Conservation (phyloP, 1,139 yeast genomes). For the Candida sanyaensis region DNA sequence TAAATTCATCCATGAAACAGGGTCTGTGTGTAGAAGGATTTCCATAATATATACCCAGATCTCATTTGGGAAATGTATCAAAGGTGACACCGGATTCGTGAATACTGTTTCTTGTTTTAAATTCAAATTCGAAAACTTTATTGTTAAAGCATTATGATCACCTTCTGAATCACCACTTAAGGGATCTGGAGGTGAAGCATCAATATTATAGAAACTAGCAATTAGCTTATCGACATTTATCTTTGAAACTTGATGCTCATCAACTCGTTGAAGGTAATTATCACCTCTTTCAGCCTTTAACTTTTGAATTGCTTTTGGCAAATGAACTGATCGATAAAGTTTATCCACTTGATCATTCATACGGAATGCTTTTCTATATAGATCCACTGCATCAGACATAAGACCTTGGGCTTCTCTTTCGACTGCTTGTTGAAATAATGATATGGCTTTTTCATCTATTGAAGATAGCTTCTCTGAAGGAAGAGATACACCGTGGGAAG, state of each 20-base stretch:
- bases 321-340: conserved; percentile 57
- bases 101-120: conserved; percentile 28
- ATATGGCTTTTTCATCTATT: conserved; percentile 49
- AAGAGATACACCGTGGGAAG: background rate
- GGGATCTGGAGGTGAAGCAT: conserved; percentile 32
- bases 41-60: conserved; percentile 58
- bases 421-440: conserved; percentile 68
- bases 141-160: conserved; percentile 20
- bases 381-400: conserved; percentile 77
- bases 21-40: conserved; percentile 48
- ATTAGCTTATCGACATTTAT: conserved; percentile 40
- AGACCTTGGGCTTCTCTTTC: conserved; percentile 72
- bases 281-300: conserved; percentile 32
- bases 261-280: conserved; percentile 28
- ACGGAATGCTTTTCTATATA: conserved; percentile 72
- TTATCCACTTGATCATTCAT: conserved; percentile 69
- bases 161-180: conserved; percentile 8
- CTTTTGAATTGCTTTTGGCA: conserved; percentile 28
- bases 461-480: conserved; percentile 12
- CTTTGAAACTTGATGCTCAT: conserved; percentile 33
- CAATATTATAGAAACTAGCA: conserved; percentile 30
- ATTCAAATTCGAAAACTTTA: conserved; percentile 35
- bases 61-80: conserved; percentile 66
- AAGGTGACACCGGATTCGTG: conserved; percentile 50
- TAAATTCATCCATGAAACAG: conserved; percentile 69